Percentiles rank a stretch among this genome's conserved stretches.
Evolutionary conservation across 208 protist species (phyloP).

Genomic region (Acanthamoeba lenticulata): DNA sequence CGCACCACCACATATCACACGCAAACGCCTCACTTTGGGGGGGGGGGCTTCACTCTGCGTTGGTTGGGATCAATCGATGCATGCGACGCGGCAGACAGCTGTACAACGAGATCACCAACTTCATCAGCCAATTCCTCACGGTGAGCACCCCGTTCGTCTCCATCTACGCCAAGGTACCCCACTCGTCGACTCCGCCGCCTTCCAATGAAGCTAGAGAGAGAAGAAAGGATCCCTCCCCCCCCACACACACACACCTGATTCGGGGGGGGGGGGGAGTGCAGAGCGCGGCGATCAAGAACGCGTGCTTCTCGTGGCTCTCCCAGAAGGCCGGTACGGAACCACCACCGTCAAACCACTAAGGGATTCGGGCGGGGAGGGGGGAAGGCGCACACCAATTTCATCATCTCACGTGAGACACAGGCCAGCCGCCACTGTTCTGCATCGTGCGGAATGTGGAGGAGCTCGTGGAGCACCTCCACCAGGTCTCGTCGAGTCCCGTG

Average conservation of each 20-base stretch:
- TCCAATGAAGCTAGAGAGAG: no score
- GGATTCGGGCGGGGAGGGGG: background rate
- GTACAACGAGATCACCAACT: conserved; percentile 30
- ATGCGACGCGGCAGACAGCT: background rate
- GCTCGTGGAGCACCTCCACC: background rate
- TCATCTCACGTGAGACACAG: background rate
- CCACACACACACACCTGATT: no score
- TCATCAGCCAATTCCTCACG: background rate
- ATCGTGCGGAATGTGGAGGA: background rate
- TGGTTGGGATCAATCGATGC: no score
- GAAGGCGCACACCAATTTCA: no score
- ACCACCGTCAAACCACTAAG: background rate
- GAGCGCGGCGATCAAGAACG: background rate
- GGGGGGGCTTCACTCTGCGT: background rate
- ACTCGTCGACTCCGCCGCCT: no score
- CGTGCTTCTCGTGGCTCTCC: background rate
- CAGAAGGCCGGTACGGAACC: background rate
- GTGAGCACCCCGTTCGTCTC: background rate
- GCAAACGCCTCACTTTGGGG: no score
- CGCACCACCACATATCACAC: no score
- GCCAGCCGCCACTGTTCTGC: background rate
- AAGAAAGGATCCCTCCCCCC: no score
- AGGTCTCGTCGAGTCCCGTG: background rate
- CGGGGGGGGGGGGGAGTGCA: no score
- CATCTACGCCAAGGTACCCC: background rate